Evolutionary conservation across 1,284 basidiomycete species (phyloP).

Genomic region (Somion occarium): DNA sequence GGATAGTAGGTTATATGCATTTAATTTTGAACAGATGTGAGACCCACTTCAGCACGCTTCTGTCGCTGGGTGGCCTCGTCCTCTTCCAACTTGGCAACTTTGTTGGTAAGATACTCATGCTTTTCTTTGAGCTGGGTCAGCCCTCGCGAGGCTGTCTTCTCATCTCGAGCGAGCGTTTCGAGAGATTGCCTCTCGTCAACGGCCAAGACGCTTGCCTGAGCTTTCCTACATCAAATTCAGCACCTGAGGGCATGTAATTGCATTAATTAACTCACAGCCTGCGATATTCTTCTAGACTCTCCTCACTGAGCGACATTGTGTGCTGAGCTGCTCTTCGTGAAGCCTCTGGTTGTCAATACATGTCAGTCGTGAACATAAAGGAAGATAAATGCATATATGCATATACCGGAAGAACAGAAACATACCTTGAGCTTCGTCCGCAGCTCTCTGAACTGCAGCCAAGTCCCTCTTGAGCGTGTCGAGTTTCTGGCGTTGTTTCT

Average conservation of each 20-base stretch:
- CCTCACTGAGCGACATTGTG: constrained; percentile 78
- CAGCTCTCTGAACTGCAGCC: constrained; percentile 60
- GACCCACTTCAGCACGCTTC: constrained; percentile 55
- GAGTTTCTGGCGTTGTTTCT: constrained; percentile 62
- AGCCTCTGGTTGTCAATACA: constrained; percentile 54
- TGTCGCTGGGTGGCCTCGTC: constrained; percentile 55
- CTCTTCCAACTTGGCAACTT: constrained; percentile 53
- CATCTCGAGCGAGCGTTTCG: constrained; percentile 79
- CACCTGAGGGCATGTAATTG: not conserved
- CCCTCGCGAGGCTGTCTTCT: constrained; percentile 67
- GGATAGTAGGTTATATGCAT: not conserved
- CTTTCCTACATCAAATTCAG: constrained; percentile 51
- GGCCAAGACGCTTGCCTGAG: constrained; percentile 71
- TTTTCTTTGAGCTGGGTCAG: constrained; percentile 67
- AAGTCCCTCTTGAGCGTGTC: constrained; percentile 61
- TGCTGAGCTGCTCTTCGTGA: constrained; percentile 70
- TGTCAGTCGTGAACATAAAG: too few relatives aligned
- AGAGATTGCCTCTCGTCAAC: constrained; percentile 86
- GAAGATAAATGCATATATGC: not conserved
- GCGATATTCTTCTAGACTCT: constrained; percentile 86
- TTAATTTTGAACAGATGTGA: constrained; percentile 3
- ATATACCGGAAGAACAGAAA: not conserved
- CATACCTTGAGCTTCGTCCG: constrained; percentile 74
- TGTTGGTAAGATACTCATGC: constrained; percentile 61
- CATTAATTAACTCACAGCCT: constrained; percentile 53